Evolutionary conservation across 768 basidiomycete genomes (phyloP), one percentile per base, ranked within the genome.

Genomic region (Collybia sp.): DNA sequence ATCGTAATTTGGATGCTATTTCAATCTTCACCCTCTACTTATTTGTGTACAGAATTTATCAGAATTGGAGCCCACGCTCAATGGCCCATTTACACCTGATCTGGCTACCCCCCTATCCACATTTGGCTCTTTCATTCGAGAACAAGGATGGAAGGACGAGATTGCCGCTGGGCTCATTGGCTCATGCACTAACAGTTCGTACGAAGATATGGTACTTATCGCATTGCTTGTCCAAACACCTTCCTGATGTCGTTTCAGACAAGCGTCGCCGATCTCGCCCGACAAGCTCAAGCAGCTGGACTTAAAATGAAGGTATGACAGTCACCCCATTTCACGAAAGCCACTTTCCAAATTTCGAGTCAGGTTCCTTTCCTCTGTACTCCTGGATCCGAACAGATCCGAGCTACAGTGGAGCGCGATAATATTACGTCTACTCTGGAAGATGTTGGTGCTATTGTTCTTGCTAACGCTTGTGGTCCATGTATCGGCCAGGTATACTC

Each of bases 111-210:
- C 95, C 10, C 66, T 99, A 12, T 96, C 94, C 12, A 82, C 85
- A 56, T 98, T 99, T 60, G 84, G 80, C 25, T 58, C 72, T 4
- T 83, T 95, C 61, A 74, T 97, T 15, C 71, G 82, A 61, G 80
- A 85, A 52, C 87, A 92, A 63, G 87, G 87, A 10, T 98, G 94
- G 92, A 93, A 92, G 63, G 90, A 93, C 58, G 86, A 91, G 62
- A 71, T 98, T 43, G 88, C 93, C 10, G 95, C 93, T 17, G 82
- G 76, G 42, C 75, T 99, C 19, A 99, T 99, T 58, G 96, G 96
- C 17, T 96, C 93, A n/a, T 99, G 96, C 65, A 99, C 96, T 25
- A 99, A 99, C 64, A 96, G 93, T 48, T 96, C 93, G 5, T 99
- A 98, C 60, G 91, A 95, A 62, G 91, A 93, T 59, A 85, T 93